These are phyloP conservation scores for Tylopilus cervinicoccineus DNA, from an alignment of 768 basidiomycete species.

Conservation along the genomic window DNA sequence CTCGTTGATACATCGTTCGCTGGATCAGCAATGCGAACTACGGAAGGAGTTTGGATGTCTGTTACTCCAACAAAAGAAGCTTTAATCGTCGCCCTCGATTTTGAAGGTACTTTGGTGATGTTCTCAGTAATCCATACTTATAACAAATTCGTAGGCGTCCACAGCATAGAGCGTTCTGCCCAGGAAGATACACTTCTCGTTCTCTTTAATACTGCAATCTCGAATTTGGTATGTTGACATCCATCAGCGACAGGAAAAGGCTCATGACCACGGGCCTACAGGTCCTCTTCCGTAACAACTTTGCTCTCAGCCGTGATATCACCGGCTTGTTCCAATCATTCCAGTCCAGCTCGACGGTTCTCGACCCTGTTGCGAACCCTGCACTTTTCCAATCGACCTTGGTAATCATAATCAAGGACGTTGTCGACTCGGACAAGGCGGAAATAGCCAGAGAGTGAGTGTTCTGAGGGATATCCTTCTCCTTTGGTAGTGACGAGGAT, in stretches of 20 bases:
- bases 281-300: constrained; percentile 66
- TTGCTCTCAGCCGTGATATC: constrained; percentile 59
- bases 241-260: background rate
- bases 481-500: background rate
- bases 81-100: constrained; percentile 59
- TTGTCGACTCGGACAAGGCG: constrained; percentile 54
- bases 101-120: constrained; percentile 43
- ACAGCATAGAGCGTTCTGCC: constrained; percentile 58
- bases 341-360: constrained; percentile 50
- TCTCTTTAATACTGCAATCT: constrained; percentile 62
- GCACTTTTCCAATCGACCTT: constrained; percentile 55
- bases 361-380: constrained; percentile 57
- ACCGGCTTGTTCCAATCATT: constrained; percentile 59
- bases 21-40: constrained; percentile 60
- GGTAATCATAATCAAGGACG: constrained; percentile 66
- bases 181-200: constrained; percentile 65
- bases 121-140: background rate
- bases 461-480: background rate
- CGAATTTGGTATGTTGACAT: constrained; percentile 46
- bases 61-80: constrained; percentile 54
- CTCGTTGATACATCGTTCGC: constrained; percentile 64
- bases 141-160: constrained; percentile 43
- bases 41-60: constrained; percentile 66
- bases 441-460: constrained; percentile 58
- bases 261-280: constrained; percentile 15